Evolutionary conservation across 306 rosid genomes (phyloP).

Genomic region (Sechiopsis laciniata): DNA sequence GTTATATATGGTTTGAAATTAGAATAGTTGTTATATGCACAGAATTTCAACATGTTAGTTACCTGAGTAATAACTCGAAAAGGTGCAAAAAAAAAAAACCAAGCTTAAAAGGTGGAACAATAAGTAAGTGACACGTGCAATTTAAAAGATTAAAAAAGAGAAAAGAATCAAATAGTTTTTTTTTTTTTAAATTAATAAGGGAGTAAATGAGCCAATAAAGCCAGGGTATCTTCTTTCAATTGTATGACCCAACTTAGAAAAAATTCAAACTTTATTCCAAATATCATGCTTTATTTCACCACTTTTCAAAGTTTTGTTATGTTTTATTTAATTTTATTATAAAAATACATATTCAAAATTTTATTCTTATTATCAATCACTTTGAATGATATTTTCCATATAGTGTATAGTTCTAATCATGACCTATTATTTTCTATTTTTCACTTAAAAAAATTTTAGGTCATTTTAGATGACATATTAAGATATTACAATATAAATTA

Average conservation of each 20-base stretch:
- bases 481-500: not conserved
- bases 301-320: not conserved
- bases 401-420: not conserved
- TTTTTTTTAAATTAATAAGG: too few species aligned
- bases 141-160: not conserved
- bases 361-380: too few species aligned
- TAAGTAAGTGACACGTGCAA: conserved; percentile 8
- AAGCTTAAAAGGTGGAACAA: not conserved
- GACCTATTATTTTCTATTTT: not conserved
- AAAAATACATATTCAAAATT: too few species aligned
- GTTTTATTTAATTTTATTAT: not conserved
- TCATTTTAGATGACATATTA: not conserved
- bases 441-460: too few species aligned
- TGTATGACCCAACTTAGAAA: not conserved
- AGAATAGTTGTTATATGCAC: conserved; percentile 7
- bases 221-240: not conserved
- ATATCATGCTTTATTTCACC: not conserved
- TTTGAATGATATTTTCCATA: not conserved
- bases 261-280: not conserved
- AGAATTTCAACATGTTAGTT: conserved; percentile 2
- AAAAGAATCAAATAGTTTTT: not conserved
- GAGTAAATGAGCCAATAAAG: not conserved
- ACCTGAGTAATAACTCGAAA: not conserved
- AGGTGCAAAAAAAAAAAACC: too few species aligned
- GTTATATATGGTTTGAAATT: conserved; percentile 2